phyloP scores from a whole-genome alignment of 2,329 filamentous ascomycete species.

The Fusarium annulatum region DNA sequence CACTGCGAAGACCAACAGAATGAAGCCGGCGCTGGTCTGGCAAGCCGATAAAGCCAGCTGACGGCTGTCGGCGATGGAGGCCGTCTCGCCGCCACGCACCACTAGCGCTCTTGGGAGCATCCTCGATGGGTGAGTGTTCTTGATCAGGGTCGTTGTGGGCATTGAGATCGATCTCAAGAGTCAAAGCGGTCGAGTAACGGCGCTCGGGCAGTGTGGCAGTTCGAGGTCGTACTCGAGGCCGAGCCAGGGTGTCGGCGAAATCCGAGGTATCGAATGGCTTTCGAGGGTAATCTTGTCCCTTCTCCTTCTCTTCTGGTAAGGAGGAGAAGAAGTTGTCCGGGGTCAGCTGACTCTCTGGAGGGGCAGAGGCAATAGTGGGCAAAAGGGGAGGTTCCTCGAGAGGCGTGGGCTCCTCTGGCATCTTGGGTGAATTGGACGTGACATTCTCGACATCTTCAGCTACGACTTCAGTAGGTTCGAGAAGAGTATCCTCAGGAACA shows the following conservation, averaged over 20 bases:
- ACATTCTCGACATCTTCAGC: constrained; percentile 6
- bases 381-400: constrained; percentile 16
- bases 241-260: constrained; percentile 23
- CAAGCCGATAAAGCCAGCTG: constrained; percentile 43
- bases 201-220: constrained; percentile 39
- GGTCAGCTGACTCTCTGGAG: constrained; percentile 29
- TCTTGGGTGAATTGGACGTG: constrained; percentile 5
- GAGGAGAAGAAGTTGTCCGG: constrained; percentile 21
- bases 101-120: constrained; percentile 38
- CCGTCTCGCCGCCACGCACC: constrained; percentile 16
- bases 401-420: background rate
- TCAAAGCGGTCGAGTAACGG: constrained; percentile 43
- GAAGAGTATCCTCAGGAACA: constrained; percentile 35
- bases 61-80: constrained; percentile 40
- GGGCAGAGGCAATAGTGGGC: constrained; percentile 28
- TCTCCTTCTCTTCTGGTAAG: constrained; percentile 24
- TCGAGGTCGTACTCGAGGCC: constrained; percentile 28
- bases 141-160: constrained; percentile 28
- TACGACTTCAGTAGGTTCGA: constrained; percentile 17
- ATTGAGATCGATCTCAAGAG: constrained; percentile 38
- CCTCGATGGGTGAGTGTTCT: constrained; percentile 35
- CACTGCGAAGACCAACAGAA: constrained; percentile 43
- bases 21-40: constrained; percentile 41
- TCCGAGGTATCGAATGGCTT: constrained; percentile 27
- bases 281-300: constrained; percentile 21